Base-by-base conservation (phyloP, 2,329 filamentous ascomycete species). In the Pseudonectria foliicola region DNA sequence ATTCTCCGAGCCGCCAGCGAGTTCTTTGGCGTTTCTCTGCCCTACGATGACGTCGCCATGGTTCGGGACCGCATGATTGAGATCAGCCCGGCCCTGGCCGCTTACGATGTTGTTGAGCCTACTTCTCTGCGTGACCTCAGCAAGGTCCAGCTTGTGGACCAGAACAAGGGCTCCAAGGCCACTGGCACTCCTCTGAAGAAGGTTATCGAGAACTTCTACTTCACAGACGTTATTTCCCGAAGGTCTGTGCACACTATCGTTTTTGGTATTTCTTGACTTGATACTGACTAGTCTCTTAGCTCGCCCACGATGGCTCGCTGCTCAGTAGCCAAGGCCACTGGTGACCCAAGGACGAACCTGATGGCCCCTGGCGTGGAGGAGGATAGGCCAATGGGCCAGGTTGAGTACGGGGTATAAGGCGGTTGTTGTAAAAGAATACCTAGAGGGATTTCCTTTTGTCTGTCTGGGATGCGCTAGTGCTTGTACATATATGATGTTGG, bases 271-370 rank as follows among this genome's bases (percentile, higher is more conserved):
- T 30, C 28, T 27, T 43, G 7, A 23, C 34, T 13, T 1, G 25
- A 27, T 42, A 37, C 46, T 61, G 46, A 62, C 39, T 15, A 14
- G 16, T 15, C 3, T 12, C n/a, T 29, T 13, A 94, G 89, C 70
- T 95, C 89, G 44, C 89, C 92, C 33, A 98, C 92, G 39, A 98
- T 98, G 92, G 92, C 92, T 41, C 85, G 92, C 59, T 95, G 88
- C 73, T 94, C 88, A 32, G 90, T 86, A 34, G 85, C 89, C 48
- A 96, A 95, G 75, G 84, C 82, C 39, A 80, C 79, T 8, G 80
- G 81, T 42, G 85, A 88, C 65, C 76, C 82, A 38, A 72, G 84
- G 61, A 88, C 79, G 36, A 86, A 88, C 65, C 77, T 86, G 49
- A 82, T 88, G 80, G 82, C 82, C 35, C 71, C 81, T 14, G 84